Evolutionary conservation across 306 rosid genomes (phyloP), one percentile per base, ranked within the genome.

Genomic region (Benincasa hispida): DNA sequence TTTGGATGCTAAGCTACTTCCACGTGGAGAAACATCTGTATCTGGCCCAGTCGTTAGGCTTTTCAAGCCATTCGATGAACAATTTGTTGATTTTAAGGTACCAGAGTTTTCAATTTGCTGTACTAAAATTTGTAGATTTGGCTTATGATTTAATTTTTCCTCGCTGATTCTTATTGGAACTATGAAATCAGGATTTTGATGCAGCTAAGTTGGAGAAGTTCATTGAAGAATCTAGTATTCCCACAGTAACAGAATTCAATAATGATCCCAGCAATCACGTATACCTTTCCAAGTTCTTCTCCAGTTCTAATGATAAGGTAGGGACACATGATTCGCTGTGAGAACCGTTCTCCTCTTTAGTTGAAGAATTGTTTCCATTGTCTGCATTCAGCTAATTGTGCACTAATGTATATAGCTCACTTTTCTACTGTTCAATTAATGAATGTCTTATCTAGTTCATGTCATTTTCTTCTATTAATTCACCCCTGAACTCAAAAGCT

Each of bases 41-140:
- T 28, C 83, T 51, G 96, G 99, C 8, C 99, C 97, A 6, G 0
- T 86, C 6, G 87, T 92, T 82, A 87, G 99, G 80, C 80, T 95
- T 32, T 83, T 95, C 84, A 95, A 95, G 90, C 97, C 99, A 77
- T 95, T 95, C 45, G 99, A 95, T 8, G 99, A 95, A 65, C 97
- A 83, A 65, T 81, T 84, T 87, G 97, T 87, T 76, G 97, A 95
- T 79, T 87, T 14, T 78, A 60, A 90, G 98, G 99, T 95, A 86
- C 39, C 77, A 34, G 24, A 60, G 3, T 72, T 17, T 28, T 77
- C 18, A 10, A 28, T 28, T 27, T 24, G 7, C 32, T 72, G 25
- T 48, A 18, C 59, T 50, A 30, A n/a, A 22, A 28, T 48, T 48
- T 72, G 12, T 45, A 45, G 39, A 10, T 48, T 72, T 69, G 75